Percentiles rank a stretch among this genome's conserved stretches.
Conservation (phyloP, 73 alveolate species). For the Tetrahymena thermophila region DNA sequence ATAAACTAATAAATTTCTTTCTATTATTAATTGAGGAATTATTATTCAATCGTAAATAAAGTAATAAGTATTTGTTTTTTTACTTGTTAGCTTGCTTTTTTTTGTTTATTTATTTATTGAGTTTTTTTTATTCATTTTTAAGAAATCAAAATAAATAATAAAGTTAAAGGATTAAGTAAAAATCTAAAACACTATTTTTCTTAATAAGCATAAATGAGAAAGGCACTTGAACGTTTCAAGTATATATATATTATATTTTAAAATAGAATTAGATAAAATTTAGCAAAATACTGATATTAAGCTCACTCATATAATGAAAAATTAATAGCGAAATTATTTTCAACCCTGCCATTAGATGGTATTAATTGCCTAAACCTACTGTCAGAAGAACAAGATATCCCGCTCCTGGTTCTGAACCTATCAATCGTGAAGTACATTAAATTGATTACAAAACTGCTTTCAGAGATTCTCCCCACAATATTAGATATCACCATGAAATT, state of each 20-base stretch:
- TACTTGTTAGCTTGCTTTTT: background rate
- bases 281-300: background rate
- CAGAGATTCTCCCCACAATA: constrained; percentile 1
- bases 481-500: background rate
- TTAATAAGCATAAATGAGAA: background rate
- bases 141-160: background rate
- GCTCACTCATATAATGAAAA: background rate
- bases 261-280: background rate
- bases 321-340: background rate
- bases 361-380: background rate
- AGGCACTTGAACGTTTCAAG: constrained; percentile 1
- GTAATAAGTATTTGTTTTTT: background rate
- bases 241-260: background rate
- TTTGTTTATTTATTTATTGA: background rate
- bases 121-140: background rate
- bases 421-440: background rate
- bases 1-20: background rate
- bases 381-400: background rate
- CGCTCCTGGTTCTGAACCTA: background rate
- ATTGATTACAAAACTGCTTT: background rate
- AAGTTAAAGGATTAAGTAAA: background rate
- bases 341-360: constrained; percentile 3
- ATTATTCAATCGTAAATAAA: background rate
- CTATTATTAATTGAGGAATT: background rate
- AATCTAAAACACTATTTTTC: background rate